These are phyloP conservation scores for Lactifluus echinatus DNA, from an alignment of 768 basidiomycete species.

Conservation along the genomic window DNA sequence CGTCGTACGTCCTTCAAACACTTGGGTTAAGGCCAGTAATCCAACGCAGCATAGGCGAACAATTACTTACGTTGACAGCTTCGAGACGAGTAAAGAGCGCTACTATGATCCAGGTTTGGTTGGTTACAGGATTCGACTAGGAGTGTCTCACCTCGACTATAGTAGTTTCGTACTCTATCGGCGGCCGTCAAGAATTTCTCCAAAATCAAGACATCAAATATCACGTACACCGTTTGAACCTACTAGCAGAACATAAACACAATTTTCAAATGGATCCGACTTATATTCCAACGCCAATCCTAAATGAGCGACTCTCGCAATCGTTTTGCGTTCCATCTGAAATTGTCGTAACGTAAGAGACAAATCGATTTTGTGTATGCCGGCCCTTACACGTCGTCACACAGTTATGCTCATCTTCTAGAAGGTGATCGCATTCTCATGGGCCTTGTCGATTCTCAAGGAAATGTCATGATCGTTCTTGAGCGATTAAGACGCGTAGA, in stretches of 20 bases:
- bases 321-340: constrained; percentile 8
- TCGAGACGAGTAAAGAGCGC: not conserved
- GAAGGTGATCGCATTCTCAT: constrained; percentile 14
- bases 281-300: constrained; percentile 8
- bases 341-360: not conserved
- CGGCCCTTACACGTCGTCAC: not conserved
- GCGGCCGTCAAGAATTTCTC: not conserved
- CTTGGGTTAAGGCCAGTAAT: not conserved
- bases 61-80: not conserved
- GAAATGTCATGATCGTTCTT: constrained; percentile 12
- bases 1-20: not conserved
- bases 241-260: constrained; percentile 11
- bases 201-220: constrained; percentile 13
- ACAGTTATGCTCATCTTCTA: constrained; percentile 15
- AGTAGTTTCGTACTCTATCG: constrained; percentile 8
- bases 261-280: constrained; percentile 13
- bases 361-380: not conserved
- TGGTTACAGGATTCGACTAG: not conserved
- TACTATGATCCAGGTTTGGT: constrained; percentile 2
- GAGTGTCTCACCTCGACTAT: not conserved
- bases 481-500: constrained; percentile 7
- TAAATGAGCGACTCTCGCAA: constrained; percentile 5
- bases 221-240: not conserved
- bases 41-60: not conserved
- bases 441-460: constrained; percentile 2